Conservation (phyloP, 1,284 basidiomycete genomes). For the Boletellus dicymbophilus region DNA sequence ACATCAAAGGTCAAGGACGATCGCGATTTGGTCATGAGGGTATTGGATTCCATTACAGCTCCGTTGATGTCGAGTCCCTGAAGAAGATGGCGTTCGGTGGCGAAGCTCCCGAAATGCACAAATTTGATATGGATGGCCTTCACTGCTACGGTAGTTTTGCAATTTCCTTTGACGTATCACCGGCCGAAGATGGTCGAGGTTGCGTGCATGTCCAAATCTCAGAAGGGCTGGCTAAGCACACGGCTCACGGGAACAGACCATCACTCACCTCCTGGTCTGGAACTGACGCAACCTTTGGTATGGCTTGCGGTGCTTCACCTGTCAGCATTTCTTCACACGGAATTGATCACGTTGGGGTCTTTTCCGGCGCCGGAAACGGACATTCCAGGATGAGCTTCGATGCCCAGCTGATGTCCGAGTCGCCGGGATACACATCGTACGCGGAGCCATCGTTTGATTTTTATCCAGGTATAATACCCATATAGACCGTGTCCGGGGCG, state of each 20-base stretch:
- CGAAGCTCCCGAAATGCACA: slow-evolving; percentile 43
- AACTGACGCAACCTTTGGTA: slow-evolving; percentile 21
- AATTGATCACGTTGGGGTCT: slow-evolving; percentile 29
- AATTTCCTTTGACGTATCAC: slow-evolving; percentile 68
- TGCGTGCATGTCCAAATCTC: slow-evolving; percentile 70
- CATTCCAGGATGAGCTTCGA: slow-evolving; percentile 29
- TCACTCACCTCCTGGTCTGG: slow-evolving; percentile 32
- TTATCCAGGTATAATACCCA: slow-evolving; percentile 42
- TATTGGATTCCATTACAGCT: slow-evolving; percentile 55
- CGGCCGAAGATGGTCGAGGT: slow-evolving; percentile 67
- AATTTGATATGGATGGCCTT: slow-evolving; percentile 50
- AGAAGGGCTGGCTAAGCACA: slow-evolving; percentile 40
- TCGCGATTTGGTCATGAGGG: slow-evolving; percentile 39
- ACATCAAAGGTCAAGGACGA: slow-evolving; percentile 61
- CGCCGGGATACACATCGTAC: slow-evolving; percentile 26
- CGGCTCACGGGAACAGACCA: slow-evolving; percentile 28
- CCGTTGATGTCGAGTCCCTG: slow-evolving; percentile 37
- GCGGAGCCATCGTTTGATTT: slow-evolving; percentile 39
- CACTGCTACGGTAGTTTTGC: slow-evolving; percentile 58
- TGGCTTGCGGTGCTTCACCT: slow-evolving; percentile 34
- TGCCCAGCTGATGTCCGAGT: slow-evolving; percentile 17
- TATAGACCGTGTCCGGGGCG: slow-evolving; percentile 13
- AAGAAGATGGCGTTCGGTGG: slow-evolving; percentile 33
- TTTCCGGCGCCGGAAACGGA: slow-evolving; percentile 13
- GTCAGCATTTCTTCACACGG: slow-evolving; percentile 18